These are phyloP conservation scores for Saccharomycopsis oosterbeekiorum DNA, from an alignment of 805 yeast species.

Conservation along the genomic window DNA sequence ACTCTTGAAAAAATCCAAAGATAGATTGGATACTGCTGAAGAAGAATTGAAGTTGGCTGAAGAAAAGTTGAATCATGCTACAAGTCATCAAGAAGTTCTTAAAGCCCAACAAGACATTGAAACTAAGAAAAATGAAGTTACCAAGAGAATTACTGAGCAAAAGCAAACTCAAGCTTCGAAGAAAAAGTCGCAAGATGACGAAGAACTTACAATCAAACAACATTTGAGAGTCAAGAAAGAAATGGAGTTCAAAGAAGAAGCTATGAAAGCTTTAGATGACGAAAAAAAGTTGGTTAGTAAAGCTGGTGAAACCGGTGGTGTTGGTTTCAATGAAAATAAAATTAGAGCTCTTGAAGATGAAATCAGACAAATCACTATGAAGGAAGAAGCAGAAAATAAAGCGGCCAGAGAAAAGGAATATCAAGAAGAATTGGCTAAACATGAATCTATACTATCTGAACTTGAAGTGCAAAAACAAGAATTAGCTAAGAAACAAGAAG, in stretches of 20 bases:
- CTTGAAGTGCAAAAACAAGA: slow-evolving; percentile 13
- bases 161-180: slow-evolving; percentile 5
- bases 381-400: slow-evolving; percentile 3
- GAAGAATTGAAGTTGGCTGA: slow-evolving; percentile 9
- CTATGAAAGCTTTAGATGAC: slow-evolving; percentile 14
- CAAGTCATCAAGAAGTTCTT: slow-evolving; percentile 11
- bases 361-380: slow-evolving; percentile 8
- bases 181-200: slow-evolving; percentile 9
- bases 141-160: slow-evolving; percentile 12
- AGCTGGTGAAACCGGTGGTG: not conserved
- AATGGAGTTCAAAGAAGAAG: slow-evolving; percentile 13
- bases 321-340: slow-evolving; percentile 10
- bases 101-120: slow-evolving; percentile 15
- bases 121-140: slow-evolving; percentile 10
- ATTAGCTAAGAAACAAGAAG: slow-evolving; percentile 9
- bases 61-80: slow-evolving; percentile 5
- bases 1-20: slow-evolving; percentile 8
- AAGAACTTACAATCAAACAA: slow-evolving; percentile 5
- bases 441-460: slow-evolving; percentile 8
- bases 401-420: slow-evolving; percentile 7
- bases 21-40: slow-evolving; percentile 11
- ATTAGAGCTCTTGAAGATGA: slow-evolving; percentile 15
- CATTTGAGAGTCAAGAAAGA: slow-evolving; percentile 9
- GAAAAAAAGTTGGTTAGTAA: slow-evolving; percentile 11
- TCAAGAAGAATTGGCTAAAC: slow-evolving; percentile 11